Evolutionary conservation across 257 asterid genomes (phyloP).

Genomic region (Haberlea rhodopensis): DNA sequence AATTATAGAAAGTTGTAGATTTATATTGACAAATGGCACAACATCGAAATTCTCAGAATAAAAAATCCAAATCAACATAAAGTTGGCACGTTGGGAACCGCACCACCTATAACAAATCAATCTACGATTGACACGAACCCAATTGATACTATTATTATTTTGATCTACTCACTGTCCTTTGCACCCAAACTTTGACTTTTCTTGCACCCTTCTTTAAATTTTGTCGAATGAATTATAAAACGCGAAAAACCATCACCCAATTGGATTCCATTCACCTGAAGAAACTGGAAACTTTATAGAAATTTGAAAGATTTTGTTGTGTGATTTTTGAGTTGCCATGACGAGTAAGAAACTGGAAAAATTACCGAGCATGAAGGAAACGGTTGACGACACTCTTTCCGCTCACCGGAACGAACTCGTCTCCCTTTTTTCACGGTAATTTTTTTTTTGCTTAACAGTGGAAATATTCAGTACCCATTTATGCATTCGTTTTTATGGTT

Average conservation of each 20-base stretch:
- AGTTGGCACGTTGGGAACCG: no score
- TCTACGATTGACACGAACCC: no score
- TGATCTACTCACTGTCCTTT: no score
- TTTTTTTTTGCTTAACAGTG: background rate
- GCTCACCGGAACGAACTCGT: constrained; percentile 91
- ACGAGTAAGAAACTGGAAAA: constrained; percentile 49
- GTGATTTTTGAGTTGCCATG: constrained; percentile 30
- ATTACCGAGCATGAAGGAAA: constrained; percentile 76
- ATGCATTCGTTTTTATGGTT: background rate
- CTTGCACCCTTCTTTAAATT: no score
- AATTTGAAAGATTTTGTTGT: background rate
- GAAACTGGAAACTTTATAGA: background rate
- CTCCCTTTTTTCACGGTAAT: constrained; percentile 85
- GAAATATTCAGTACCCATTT: background rate
- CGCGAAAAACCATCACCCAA: background rate
- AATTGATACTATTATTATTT: no score
- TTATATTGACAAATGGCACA: no score
- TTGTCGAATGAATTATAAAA: background rate
- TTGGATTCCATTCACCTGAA: constrained; percentile 3
- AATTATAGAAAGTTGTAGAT: no score
- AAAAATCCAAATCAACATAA: no score
- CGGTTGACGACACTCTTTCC: constrained; percentile 88
- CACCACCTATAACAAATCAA: no score
- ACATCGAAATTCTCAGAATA: no score
- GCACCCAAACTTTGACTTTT: no score